Percentiles rank a stretch among this genome's conserved stretches.
Conservation (phyloP, 2,329 filamentous ascomycete species). For the Botryotinia narcissicola region DNA sequence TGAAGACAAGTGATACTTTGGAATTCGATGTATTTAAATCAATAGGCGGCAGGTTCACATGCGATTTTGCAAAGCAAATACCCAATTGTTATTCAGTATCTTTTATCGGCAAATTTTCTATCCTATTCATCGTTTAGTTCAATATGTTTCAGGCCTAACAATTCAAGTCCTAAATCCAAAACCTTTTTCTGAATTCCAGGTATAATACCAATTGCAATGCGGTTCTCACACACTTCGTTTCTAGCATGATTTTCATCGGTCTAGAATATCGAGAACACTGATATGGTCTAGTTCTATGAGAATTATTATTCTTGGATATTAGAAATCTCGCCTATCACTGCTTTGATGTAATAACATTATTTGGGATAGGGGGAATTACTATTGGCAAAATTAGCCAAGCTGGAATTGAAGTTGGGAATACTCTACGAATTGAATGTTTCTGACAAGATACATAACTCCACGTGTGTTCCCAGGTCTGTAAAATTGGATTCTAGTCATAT, state of each 20-base stretch:
- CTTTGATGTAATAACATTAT: background rate
- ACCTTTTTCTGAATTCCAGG: background rate
- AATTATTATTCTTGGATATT: background rate
- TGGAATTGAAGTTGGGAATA: background rate
- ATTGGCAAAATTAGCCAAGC: background rate
- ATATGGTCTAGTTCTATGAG: background rate
- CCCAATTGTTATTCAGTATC: background rate
- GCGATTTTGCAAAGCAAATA: background rate
- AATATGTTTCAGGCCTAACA: background rate
- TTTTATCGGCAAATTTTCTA: background rate
- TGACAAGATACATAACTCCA: background rate
- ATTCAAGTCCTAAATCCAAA: background rate
- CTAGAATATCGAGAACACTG: background rate
- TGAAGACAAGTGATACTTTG: background rate
- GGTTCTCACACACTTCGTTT: background rate
- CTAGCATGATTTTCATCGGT: background rate
- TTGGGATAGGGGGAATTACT: background rate
- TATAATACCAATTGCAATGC: background rate
- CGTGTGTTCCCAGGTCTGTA: background rate
- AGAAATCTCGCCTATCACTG: background rate
- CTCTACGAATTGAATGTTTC: background rate
- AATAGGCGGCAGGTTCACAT: background rate
- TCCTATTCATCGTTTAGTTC: background rate
- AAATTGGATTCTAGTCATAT: background rate
- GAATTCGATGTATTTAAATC: background rate